Percentiles rank a stretch among this genome's conserved stretches.
Evolutionary conservation across 495 filamentous ascomycete genomes (phyloP).

Genomic region (Penicillium desertorum): DNA sequence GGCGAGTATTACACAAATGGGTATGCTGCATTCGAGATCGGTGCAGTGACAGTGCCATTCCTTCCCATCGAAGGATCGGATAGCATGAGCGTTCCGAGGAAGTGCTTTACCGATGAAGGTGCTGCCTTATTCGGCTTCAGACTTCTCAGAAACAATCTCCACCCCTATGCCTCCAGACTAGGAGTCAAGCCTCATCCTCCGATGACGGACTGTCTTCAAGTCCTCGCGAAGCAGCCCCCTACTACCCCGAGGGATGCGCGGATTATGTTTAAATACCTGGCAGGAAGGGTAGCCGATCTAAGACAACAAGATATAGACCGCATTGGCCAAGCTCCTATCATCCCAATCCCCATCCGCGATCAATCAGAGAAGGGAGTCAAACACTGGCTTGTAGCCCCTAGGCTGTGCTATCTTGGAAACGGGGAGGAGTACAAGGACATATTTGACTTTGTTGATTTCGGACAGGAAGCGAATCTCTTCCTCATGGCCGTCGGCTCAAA

Average conservation of each 20-base stretch:
- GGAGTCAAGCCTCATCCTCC: conserved; percentile 78
- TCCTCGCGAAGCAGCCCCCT: conserved; percentile 69
- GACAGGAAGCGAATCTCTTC: conserved; percentile 81
- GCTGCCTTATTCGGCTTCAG: conserved; percentile 75
- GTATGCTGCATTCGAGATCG: conserved; percentile 63
- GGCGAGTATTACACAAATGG: conserved; percentile 71
- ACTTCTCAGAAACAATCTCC: conserved; percentile 70
- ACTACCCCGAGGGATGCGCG: conserved; percentile 60
- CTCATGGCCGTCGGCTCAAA: conserved; percentile 84
- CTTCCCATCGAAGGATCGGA: conserved; percentile 69
- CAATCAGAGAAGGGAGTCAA: conserved; percentile 33
- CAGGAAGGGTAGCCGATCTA: conserved; percentile 71
- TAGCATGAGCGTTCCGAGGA: conserved; percentile 63
- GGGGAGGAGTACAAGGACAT: conserved; percentile 78
- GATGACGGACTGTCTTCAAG: conserved; percentile 69
- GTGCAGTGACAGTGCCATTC: conserved; percentile 59
- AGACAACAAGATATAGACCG: conserved; percentile 55
- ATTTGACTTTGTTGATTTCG: conserved; percentile 96
- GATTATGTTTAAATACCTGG: conserved; percentile 76
- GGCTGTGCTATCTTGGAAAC: conserved; percentile 73
- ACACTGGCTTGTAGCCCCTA: conserved; percentile 58
- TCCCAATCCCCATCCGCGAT: conserved; percentile 59
- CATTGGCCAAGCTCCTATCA: conserved; percentile 62
- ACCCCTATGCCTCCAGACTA: conserved; percentile 74
- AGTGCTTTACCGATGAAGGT: conserved; percentile 79